Conservation (phyloP, 208 protist genomes). For the Acanthamoeba quina region DNA sequence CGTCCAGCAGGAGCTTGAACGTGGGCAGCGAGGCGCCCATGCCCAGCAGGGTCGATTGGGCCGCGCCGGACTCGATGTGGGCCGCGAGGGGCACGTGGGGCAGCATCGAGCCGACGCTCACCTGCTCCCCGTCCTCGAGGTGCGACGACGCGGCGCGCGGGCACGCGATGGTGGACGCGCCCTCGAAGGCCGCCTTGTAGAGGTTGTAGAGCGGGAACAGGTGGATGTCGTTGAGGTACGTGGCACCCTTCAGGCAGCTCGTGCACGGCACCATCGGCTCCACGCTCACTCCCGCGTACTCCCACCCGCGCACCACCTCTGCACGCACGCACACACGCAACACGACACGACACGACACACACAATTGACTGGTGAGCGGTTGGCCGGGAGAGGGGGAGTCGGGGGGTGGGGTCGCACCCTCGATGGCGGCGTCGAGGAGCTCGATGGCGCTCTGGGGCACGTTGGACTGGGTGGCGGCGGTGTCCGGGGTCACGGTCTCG, state of each 20-base stretch:
- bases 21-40: background rate
- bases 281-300: background rate
- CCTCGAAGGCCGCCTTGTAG: background rate
- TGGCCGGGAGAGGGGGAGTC: background rate
- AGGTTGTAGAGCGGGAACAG: background rate
- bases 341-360: no score
- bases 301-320: background rate
- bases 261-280: background rate
- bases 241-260: background rate
- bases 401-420: background rate
- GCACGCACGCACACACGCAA: background rate
- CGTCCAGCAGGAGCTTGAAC: background rate
- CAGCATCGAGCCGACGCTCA: background rate
- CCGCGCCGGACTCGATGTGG: background rate
- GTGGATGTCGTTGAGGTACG: constrained; percentile 8
- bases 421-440: background rate
- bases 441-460: background rate
- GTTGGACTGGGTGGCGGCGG: background rate
- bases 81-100: background rate
- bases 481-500: background rate
- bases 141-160: background rate
- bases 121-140: background rate
- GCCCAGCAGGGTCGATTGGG: background rate
- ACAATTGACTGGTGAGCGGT: no score
- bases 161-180: background rate